A percentile compares a stretch with the other conserved stretches of the same genome.
Evolutionary conservation across 2,329 filamentous ascomycete genomes (phyloP).

Genomic region (Aaosphaeria pasadenensis): DNA sequence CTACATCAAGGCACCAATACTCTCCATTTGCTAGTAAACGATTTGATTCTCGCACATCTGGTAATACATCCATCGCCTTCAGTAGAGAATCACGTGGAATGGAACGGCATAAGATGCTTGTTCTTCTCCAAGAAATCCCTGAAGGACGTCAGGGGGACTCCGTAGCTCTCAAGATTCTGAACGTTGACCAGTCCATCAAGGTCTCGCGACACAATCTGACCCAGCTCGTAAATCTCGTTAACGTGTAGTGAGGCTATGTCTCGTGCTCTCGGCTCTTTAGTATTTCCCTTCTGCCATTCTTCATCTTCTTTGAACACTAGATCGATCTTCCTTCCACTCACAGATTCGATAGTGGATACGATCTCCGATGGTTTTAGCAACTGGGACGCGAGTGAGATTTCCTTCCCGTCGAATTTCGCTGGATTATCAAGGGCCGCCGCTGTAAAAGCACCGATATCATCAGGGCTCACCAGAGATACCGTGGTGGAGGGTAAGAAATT

Average conservation of each 20-base stretch:
- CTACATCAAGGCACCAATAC: background rate
- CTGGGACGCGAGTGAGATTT: conserved; percentile 44
- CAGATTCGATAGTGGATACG: conserved; percentile 11
- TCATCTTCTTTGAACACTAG: background rate
- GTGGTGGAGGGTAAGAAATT: conserved; percentile 29
- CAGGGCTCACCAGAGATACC: conserved; percentile 46
- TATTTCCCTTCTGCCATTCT: background rate
- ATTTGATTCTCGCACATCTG: background rate
- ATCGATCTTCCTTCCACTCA: background rate
- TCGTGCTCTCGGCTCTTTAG: too few species aligned
- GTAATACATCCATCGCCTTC: background rate
- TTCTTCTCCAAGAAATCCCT: background rate
- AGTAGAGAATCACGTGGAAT: background rate
- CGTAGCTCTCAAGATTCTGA: background rate
- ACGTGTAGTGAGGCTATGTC: background rate
- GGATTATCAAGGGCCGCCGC: conserved; percentile 45
- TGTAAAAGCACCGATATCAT: conserved; percentile 49
- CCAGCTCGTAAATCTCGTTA: background rate
- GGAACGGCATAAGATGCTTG: background rate
- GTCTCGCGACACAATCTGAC: background rate
- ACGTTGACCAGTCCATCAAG: background rate
- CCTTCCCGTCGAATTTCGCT: conserved; percentile 38
- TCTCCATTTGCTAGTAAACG: background rate
- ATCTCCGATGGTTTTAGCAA: conserved; percentile 37
- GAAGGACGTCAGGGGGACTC: background rate